Evolutionary conservation across 2,329 filamentous ascomycete genomes (phyloP), one percentile per base, ranked within the genome.

Genomic region (Penicillium crustosum): DNA sequence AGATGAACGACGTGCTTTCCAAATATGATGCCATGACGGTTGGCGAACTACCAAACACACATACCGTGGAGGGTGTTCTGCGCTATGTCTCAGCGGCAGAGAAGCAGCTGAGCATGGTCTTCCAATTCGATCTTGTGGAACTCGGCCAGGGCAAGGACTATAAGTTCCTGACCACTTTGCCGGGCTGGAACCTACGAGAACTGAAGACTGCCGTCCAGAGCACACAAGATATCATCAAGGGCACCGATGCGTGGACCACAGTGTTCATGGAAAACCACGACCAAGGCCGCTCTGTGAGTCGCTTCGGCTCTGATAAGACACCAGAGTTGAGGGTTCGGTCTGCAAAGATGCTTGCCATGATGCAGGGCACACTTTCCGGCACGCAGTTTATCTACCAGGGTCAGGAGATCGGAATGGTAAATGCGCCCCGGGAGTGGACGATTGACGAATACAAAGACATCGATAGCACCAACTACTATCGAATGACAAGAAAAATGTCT

Each of bases 21-120:
- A 75, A 75, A 56, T 89, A 89, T 70, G 82, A 84, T 55, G 82
- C 85, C n/a, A 83, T 90, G 72, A 89, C 86, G 0, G 87, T 90
- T 0, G 88, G 88, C 49, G 88, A 91, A 72, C 82, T 89, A 27
- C 86, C 87, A 0, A 75, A 82, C 64, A 88, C 86, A 0, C 85
- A 83, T 0, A 81, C 87, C 55, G 78, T 82, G 29, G 71, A 73
- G 4, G 77, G 83, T 38, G 85, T 89, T 2, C 72, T 89, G 8
- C 68, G 78, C 19, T 89, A 87, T 61, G 84, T 89, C 15, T 81
- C 81, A 3, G 80, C 83, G 0, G 73, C 79, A 29, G 82, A 83
- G 55, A 81, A 81, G 58, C 83, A 89, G 70, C 74, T 90, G 49
- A 82, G 85, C 68, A 90, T 89, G 87, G 84, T 89, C 2, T 89